Base-by-base conservation (phyloP, 352 stramenopile genomes). In the Phytophthora europaea region DNA sequence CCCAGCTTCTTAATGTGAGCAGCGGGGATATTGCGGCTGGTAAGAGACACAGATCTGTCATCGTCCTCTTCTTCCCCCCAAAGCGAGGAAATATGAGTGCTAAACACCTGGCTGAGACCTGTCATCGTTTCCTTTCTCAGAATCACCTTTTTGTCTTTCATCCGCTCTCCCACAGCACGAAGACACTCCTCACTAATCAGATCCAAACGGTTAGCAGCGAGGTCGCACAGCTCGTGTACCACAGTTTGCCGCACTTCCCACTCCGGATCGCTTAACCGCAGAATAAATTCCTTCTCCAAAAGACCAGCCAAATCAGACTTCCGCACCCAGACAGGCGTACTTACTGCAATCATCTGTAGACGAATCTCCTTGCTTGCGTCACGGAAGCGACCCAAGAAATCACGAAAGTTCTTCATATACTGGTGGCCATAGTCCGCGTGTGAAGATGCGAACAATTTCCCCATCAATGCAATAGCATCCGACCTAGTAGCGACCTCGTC, bases 41-140 rank as follows among this genome's bases (percentile, higher is more conserved):
- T 73, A 16, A 78, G 76, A 16, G 59, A 78, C 66, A 75, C 65
- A 28, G 15, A 52, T 45, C 31, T 71, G 31, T 52, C 64, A 33
- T 61, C 76, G 15, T 65, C 34, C 52, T 47, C 47, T 43, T 81
- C 58, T 18, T 78, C 63, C 55, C 70, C 73, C 87, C 86, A 94
- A 22, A 79, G 82, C 0, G 77, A 65, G 9, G 90, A 91, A 47
- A 97, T 70, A 61, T 97, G 89, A 5, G 82, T 72, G 16, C 76
- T 84, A 47, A 92, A 97, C 13, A 96, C 86, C 73, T 96, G 90
- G 26, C 88, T 93, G 16, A 97, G 75, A 0, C 90, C 90, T 13
- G 90, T 97, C 90, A 97, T 97, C 10, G 90, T 93, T 70, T 97
- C 90, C 60, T 96, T 97, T 16, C 90, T 77, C 26, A 96, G 45